These are phyloP conservation scores for Phytophthora boehmeriae DNA, from an alignment of 352 stramenopile species.

Conservation along the genomic window DNA sequence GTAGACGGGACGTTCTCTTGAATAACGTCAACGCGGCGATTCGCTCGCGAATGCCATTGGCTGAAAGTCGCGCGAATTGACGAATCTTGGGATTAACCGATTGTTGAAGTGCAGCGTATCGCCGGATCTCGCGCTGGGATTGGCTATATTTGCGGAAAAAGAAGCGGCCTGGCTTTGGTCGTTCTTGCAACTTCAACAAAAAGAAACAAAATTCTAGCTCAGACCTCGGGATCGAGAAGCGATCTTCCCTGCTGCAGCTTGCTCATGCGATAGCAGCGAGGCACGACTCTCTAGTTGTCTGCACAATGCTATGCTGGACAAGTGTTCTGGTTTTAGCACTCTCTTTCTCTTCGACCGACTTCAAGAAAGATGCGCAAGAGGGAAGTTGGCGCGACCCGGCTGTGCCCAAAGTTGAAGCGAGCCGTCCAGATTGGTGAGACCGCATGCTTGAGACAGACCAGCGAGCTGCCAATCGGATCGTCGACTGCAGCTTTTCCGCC, in stretches of 20 bases:
- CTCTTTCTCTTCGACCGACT: conserved; percentile 15
- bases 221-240: neutral
- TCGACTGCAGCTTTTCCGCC: conserved; percentile 13
- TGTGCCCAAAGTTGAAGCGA: conserved; percentile 53
- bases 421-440: conserved; percentile 3
- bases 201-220: conserved; percentile 33
- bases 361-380: conserved; percentile 28
- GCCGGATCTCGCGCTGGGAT: conserved; percentile 22
- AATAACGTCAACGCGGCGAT: too few relatives aligned
- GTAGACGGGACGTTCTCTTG: too few relatives aligned
- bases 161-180: conserved; percentile 32
- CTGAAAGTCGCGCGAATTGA: conserved; percentile 1
- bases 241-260: neutral
- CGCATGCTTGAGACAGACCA: conserved; percentile 21
- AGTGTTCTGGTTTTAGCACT: conserved; percentile 6
- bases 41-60: neutral
- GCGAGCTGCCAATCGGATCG: conserved; percentile 15
- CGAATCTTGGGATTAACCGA: conserved; percentile 12
- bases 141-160: conserved; percentile 25
- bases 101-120: conserved; percentile 63
- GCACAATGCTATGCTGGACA: neutral
- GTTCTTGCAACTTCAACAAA: conserved; percentile 68
- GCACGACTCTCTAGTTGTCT: neutral
- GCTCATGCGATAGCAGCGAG: too few relatives aligned
- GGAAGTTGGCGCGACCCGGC: conserved; percentile 1